Conservation (phyloP, 1,284 basidiomycete genomes). For the Sporisorium exsertum region DNA sequence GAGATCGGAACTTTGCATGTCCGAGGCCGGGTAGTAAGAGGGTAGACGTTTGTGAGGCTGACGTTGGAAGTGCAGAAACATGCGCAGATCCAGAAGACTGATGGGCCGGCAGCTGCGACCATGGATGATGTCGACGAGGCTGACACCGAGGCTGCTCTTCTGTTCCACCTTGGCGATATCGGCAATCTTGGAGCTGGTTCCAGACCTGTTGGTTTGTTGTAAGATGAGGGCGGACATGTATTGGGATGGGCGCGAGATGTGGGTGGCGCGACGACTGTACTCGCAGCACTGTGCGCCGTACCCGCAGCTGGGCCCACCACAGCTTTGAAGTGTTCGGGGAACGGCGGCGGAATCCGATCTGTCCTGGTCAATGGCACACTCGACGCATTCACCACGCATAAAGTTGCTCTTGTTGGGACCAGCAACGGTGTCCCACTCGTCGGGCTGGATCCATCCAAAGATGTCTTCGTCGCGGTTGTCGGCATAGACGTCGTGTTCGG, state of each 20-base stretch:
- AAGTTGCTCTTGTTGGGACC: slow-evolving; percentile 47
- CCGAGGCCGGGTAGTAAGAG: slow-evolving; percentile 43
- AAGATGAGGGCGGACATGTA: slow-evolving; percentile 14
- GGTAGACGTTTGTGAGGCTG: slow-evolving; percentile 28
- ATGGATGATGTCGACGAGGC: slow-evolving; percentile 57
- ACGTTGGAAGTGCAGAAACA: slow-evolving; percentile 43
- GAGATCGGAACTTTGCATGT: slow-evolving; percentile 30
- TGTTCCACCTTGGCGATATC: slow-evolving; percentile 24
- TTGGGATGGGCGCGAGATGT: slow-evolving; percentile 9
- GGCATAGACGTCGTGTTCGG: slow-evolving; percentile 44
- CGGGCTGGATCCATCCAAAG: slow-evolving; percentile 53
- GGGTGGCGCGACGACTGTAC: slow-evolving; percentile 43
- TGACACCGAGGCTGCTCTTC: slow-evolving; percentile 39
- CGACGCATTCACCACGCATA: slow-evolving; percentile 38
- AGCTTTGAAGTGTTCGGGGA: slow-evolving; percentile 20
- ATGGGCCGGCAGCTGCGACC: slow-evolving; percentile 58
- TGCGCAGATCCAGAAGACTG: slow-evolving; percentile 39
- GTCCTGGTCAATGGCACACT: slow-evolving; percentile 23
- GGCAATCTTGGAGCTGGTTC: slow-evolving; percentile 15
- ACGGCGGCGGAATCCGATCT: slow-evolving; percentile 6
- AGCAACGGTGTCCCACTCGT: slow-evolving; percentile 51
- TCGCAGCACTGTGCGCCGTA: slow-evolving; percentile 49
- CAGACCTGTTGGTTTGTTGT: not conserved
- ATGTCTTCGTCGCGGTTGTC: slow-evolving; percentile 50
- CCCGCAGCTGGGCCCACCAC: slow-evolving; percentile 43